Percentiles rank a stretch among this genome's conserved stretches.
Conservation (phyloP, 805 yeast species). For the Yueomyces sp. region DNA sequence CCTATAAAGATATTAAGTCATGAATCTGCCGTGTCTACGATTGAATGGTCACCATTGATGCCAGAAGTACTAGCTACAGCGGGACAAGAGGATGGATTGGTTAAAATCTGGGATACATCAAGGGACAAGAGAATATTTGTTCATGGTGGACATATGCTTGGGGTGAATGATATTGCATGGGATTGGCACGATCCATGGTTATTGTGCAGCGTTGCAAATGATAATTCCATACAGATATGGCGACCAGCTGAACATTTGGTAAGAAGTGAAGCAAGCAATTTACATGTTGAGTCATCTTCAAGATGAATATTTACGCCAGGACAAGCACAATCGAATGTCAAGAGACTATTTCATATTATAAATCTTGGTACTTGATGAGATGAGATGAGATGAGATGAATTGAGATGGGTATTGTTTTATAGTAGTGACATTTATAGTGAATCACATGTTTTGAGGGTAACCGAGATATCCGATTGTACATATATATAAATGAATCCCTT, state of each 20-base stretch:
- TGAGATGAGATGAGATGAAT: too few relatives aligned
- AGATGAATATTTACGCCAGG: too few relatives aligned
- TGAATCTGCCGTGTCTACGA: slow-evolving; percentile 44
- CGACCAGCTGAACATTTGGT: slow-evolving; percentile 38
- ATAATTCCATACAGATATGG: slow-evolving; percentile 83
- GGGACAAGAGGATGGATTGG: slow-evolving; percentile 50
- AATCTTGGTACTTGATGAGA: too few relatives aligned
- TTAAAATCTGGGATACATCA: slow-evolving; percentile 45
- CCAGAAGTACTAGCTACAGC: slow-evolving; percentile 48
- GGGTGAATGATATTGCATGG: slow-evolving; percentile 79
- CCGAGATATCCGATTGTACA: too few relatives aligned
- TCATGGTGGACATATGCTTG: slow-evolving; percentile 82
- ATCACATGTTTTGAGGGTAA: too few relatives aligned
- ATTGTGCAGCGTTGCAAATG: slow-evolving; percentile 69
- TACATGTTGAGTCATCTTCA: too few relatives aligned
- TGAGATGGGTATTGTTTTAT: too few relatives aligned
- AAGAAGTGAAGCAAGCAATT: too few relatives aligned
- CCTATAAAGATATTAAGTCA: slow-evolving; percentile 22
- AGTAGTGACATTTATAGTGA: too few relatives aligned
- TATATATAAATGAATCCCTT: too few relatives aligned
- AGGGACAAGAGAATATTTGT: slow-evolving; percentile 33
- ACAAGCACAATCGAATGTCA: too few relatives aligned
- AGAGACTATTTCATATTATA: too few relatives aligned
- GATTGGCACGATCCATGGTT: slow-evolving; percentile 56
- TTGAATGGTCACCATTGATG: slow-evolving; percentile 59